Conservation (phyloP, 495 filamentous ascomycete genomes). For the Trichoderma gamsii region DNA sequence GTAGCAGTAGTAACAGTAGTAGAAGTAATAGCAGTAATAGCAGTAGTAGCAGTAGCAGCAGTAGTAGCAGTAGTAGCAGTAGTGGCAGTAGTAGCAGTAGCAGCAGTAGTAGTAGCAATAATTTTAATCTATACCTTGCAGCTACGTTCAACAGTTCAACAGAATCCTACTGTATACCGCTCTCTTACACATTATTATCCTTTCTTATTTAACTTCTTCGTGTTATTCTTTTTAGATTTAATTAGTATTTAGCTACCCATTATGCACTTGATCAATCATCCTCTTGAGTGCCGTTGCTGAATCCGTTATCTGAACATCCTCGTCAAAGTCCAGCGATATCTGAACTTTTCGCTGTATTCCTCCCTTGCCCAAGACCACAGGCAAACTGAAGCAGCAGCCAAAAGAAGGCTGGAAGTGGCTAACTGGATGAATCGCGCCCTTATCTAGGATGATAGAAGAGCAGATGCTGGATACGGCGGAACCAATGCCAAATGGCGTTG, state of each 20-base stretch:
- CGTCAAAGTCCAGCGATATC: conserved; percentile 25
- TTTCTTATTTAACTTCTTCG: neutral
- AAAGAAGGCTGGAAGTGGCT: conserved; percentile 33
- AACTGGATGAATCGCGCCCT: conserved; percentile 26
- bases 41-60: no score
- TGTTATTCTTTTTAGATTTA: neutral
- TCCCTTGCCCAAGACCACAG: conserved; percentile 31
- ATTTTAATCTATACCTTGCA: no score
- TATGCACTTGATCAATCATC: conserved; percentile 18
- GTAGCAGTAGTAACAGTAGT: no score
- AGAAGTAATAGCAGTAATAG: no score
- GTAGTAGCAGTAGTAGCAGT: no score
- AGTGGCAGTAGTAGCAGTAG: no score
- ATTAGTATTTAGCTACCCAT: neutral
- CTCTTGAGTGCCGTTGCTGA: conserved; percentile 27
- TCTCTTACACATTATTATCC: no score
- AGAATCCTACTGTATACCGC: no score
- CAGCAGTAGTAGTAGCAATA: no score
- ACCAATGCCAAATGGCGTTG: conserved; percentile 37
- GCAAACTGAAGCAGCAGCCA: conserved; percentile 34
- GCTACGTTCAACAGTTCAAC: no score
- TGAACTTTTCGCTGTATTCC: conserved; percentile 27
- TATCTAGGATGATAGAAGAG: conserved; percentile 31
- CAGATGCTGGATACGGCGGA: conserved; percentile 34
- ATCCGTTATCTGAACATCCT: conserved; percentile 23